Conservation (phyloP, 1,284 basidiomycete species). For the Paramarasmius palmivorus region DNA sequence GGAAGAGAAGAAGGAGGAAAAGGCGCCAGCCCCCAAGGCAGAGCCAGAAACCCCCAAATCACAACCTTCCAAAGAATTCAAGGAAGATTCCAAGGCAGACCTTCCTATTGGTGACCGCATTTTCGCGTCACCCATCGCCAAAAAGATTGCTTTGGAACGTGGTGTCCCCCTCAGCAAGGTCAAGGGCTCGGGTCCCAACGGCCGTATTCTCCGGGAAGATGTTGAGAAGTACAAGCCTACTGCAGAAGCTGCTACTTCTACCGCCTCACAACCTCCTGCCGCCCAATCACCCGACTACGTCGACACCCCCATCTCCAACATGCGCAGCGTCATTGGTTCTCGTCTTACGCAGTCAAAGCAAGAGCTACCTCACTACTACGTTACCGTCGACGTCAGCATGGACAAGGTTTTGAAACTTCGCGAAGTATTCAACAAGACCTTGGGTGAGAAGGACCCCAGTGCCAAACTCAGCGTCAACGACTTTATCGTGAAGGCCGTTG, state of each 20-base stretch:
- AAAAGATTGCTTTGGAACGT: slow-evolving; percentile 94
- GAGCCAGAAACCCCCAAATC: slow-evolving; percentile 18
- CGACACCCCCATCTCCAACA: slow-evolving; percentile 92
- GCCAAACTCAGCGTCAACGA: slow-evolving; percentile 97
- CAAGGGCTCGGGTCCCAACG: slow-evolving; percentile 93
- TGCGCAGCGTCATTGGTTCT: slow-evolving; percentile 91
- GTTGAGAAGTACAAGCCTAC: slow-evolving; percentile 85
- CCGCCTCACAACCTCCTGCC: slow-evolving; percentile 44
- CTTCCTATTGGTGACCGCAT: slow-evolving; percentile 77
- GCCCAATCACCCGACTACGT: slow-evolving; percentile 71
- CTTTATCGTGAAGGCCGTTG: slow-evolving; percentile 95
- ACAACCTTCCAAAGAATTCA: slow-evolving; percentile 30
- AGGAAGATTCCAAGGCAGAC: slow-evolving; percentile 47
- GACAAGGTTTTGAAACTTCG: slow-evolving; percentile 94
- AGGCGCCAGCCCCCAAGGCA: slow-evolving; percentile 25
- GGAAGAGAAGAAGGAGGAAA: slow-evolving; percentile 40
- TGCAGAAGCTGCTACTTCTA: slow-evolving; percentile 41
- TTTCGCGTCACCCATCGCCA: slow-evolving; percentile 94
- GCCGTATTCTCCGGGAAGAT: slow-evolving; percentile 92
- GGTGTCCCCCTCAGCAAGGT: slow-evolving; percentile 91
- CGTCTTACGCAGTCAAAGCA: slow-evolving; percentile 94
- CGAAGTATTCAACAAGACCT: slow-evolving; percentile 92
- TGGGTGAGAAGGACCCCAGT: slow-evolving; percentile 81
- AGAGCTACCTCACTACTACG: slow-evolving; percentile 96
- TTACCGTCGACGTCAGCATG: slow-evolving; percentile 96